Base-by-base conservation (phyloP, 2,329 filamentous ascomycete genomes). In the Bertia moriformis region DNA sequence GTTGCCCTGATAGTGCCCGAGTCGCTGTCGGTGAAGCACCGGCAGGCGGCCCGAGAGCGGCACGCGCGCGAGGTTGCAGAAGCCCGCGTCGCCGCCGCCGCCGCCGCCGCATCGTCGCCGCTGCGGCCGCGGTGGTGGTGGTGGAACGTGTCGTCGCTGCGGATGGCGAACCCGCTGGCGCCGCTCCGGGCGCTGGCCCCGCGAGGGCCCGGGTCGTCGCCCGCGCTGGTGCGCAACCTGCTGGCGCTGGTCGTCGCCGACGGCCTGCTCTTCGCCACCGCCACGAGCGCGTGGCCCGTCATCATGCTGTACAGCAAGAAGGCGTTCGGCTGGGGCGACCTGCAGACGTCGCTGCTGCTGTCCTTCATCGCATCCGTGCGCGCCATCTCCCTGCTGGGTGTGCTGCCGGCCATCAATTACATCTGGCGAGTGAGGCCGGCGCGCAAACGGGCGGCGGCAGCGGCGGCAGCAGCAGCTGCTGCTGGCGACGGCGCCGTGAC, bases 271-370 rank as follows among this genome's bases (percentile, higher is more conserved):
- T 45, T 58, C 14, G 49, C 51, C 22, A 46, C 62, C 36, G 47
- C 65, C 20, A 48, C 59, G 41, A 51, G 60, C 39, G 52, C 38
- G 30, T 46, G 19, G 44, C 75, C 79, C n/a, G 78, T 95, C 24
- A 67, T 91, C 15, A 69, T 96, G 40, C 72, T 94, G 40, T 98
- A 96, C 59, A 77, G 77, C 18, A 79, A 84, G 46, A 81, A 73
- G 49, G 71, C 77, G 48, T 96, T 94, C 52, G 66, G 71, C 40
- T 96, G 91, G 91, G 72, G 74, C 37, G 87, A 78, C 29, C 69
- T 85, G 41, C 81, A 94, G 55, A 82, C 81, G 12, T 85, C 83
- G 35, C 67, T 77, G 14, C 95, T 87, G 55, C 72, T 94, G 40
- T 89, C 84, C 1, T 64, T 82, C n/a, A 67, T 86, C 38, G 94